Evolutionary conservation across 495 filamentous ascomycete species (phyloP).

Genomic region (Daldinia concentrica): DNA sequence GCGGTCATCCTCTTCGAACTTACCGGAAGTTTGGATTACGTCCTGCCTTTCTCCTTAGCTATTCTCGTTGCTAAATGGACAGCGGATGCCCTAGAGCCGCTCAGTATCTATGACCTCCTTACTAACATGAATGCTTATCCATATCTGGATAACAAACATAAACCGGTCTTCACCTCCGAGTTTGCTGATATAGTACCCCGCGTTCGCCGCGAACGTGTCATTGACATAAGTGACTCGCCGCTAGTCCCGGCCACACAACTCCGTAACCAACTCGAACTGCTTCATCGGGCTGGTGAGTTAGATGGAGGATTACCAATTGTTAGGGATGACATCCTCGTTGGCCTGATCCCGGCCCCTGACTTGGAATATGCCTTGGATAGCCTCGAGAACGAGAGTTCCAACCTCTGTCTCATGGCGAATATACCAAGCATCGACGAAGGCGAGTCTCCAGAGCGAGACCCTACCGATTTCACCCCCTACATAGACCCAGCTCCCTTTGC

Average conservation of each 20-base stretch:
- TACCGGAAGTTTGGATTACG: conserved; percentile 92
- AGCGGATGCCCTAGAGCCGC: conserved; percentile 91
- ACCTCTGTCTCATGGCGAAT: conserved; percentile 82
- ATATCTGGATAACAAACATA: conserved; percentile 92
- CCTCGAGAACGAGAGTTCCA: conserved; percentile 75
- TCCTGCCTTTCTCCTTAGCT: conserved; percentile 91
- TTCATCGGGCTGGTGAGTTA: conserved; percentile 87
- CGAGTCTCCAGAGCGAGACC: conserved; percentile 67
- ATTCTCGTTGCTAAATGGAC: conserved; percentile 98
- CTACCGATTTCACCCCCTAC: conserved; percentile 85
- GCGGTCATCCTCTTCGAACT: conserved; percentile 96
- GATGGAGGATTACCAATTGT: conserved; percentile 92
- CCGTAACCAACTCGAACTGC: conserved; percentile 77
- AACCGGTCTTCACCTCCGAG: conserved; percentile 84
- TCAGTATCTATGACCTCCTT: conserved; percentile 94
- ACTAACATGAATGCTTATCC: conserved; percentile 98
- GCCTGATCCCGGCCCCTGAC: conserved; percentile 92
- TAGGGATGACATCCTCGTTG: conserved; percentile 79
- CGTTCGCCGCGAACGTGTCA: conserved; percentile 75
- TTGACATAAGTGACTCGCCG: conserved; percentile 85
- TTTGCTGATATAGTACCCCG: conserved; percentile 86
- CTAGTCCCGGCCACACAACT: conserved; percentile 78
- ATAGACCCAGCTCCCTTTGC: conserved; percentile 93
- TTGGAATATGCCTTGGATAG: conserved; percentile 92
- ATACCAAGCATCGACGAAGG: conserved; percentile 64